Conservation (phyloP, 2,329 filamentous ascomycete genomes). For the Arthrobotrys musiformis region DNA sequence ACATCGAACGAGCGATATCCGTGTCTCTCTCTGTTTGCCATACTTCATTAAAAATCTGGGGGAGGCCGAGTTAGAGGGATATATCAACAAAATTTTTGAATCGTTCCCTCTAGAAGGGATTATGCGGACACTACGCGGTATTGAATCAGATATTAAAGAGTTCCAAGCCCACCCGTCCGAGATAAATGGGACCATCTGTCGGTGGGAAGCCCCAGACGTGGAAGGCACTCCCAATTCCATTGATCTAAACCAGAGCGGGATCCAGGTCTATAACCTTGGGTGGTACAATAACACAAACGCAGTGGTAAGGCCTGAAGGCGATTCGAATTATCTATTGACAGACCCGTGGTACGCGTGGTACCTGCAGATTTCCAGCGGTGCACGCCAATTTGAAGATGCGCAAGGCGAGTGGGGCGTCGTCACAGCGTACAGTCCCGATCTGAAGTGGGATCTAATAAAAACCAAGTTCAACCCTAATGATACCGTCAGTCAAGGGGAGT, state of each 20-base stretch:
- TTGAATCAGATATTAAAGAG: neutral
- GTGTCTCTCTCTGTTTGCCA: neutral
- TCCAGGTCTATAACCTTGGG: neutral
- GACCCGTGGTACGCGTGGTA: neutral
- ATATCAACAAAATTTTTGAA: neutral
- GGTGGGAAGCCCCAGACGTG: too few relatives aligned
- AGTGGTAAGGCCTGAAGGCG: neutral
- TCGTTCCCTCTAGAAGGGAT: neutral
- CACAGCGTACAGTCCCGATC: too few relatives aligned
- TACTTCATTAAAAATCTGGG: too few relatives aligned
- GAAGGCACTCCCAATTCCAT: too few relatives aligned
- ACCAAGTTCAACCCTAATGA: neutral
- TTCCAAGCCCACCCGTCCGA: neutral
- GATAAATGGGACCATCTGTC: neutral
- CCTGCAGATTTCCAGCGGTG: neutral
- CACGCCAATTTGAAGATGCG: neutral
- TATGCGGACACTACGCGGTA: neutral
- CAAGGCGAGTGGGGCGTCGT: too few relatives aligned
- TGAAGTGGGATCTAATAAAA: neutral
- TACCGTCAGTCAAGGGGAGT: too few relatives aligned
- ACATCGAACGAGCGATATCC: neutral
- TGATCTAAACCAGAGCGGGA: neutral
- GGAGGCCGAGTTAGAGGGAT: too few relatives aligned
- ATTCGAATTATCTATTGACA: neutral
- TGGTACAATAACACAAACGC: neutral